phyloP scores from a whole-genome alignment of 2,329 filamentous ascomycete genomes.

The Botrytis sinoallii region DNA sequence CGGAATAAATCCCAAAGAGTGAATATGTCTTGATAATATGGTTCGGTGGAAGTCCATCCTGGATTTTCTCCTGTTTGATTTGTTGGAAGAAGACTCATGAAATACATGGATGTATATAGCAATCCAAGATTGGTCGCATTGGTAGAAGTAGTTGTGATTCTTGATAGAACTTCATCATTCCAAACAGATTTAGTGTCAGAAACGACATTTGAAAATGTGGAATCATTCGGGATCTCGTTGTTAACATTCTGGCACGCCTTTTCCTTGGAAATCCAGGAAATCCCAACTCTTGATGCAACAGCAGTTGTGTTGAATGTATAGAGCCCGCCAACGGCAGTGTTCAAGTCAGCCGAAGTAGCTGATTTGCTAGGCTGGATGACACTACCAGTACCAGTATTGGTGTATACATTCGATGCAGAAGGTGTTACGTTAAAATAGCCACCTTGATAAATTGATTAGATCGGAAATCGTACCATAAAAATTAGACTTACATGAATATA shows the following conservation, averaged over 20 bases:
- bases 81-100: slow-evolving; percentile 44
- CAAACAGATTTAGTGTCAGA: slow-evolving; percentile 20
- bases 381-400: slow-evolving; percentile 36
- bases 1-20: slow-evolving; percentile 66
- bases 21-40: slow-evolving; percentile 70
- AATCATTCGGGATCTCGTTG: slow-evolving; percentile 44
- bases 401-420: slow-evolving; percentile 29
- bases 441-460: slow-evolving; percentile 22
- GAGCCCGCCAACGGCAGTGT: slow-evolving; percentile 16
- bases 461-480: slow-evolving; percentile 22
- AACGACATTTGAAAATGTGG: slow-evolving; percentile 41
- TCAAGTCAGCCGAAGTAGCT: not conserved
- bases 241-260: slow-evolving; percentile 48
- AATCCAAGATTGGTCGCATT: slow-evolving; percentile 55
- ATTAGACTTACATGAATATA: slow-evolving; percentile 56
- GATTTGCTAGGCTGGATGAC: slow-evolving; percentile 1
- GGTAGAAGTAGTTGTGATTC: slow-evolving; percentile 55
- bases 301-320: slow-evolving; percentile 44
- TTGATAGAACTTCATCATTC: slow-evolving; percentile 20
- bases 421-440: slow-evolving; percentile 31
- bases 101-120: slow-evolving; percentile 67
- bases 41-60: slow-evolving; percentile 59
- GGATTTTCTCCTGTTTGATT: slow-evolving; percentile 72
- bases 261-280: slow-evolving; percentile 48
- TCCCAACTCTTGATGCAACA: slow-evolving; percentile 49